phyloP scores from a whole-genome alignment of 179 eudicot genomes.

The Heliamphora pulchella region DNA sequence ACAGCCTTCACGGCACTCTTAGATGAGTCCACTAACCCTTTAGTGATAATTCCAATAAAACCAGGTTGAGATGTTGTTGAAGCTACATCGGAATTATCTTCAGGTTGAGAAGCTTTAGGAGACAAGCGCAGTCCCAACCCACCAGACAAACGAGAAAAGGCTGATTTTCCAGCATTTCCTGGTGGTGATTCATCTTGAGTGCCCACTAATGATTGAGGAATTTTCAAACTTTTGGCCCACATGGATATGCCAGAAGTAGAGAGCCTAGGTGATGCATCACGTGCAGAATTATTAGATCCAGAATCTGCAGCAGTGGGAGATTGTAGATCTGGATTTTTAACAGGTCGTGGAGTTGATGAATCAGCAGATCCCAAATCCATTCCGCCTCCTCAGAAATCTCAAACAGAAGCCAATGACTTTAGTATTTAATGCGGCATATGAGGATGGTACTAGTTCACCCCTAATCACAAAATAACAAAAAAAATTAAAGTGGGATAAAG shows the following conservation, averaged over 20 bases:
- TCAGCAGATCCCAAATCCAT: constrained; percentile 53
- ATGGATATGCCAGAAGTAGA: constrained; percentile 56
- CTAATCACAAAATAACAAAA: background rate
- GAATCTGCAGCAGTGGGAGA: constrained; percentile 34
- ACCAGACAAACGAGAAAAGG: constrained; percentile 65
- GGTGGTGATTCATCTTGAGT: constrained; percentile 48
- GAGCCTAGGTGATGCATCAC: constrained; percentile 43
- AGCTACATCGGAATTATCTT: constrained; percentile 42
- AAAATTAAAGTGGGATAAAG: background rate
- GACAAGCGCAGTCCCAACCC: constrained; percentile 61
- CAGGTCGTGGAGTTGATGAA: constrained; percentile 27
- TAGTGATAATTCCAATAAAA: constrained; percentile 64
- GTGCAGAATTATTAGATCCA: constrained; percentile 27
- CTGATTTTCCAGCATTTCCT: constrained; percentile 56
- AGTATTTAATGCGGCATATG: constrained; percentile 1
- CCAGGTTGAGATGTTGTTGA: constrained; percentile 55
- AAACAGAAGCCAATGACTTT: constrained; percentile 14
- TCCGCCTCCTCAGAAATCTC: constrained; percentile 21
- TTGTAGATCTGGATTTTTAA: constrained; percentile 25
- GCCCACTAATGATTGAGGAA: constrained; percentile 48
- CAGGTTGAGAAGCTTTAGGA: constrained; percentile 61
- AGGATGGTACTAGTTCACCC: background rate
- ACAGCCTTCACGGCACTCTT: constrained; percentile 93
- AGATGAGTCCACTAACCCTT: constrained; percentile 86
- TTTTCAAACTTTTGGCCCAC: constrained; percentile 75